Evolutionary conservation across 2,329 filamentous ascomycete genomes (phyloP).

Genomic region (Teratosphaeria pseudoeucalypti): DNA sequence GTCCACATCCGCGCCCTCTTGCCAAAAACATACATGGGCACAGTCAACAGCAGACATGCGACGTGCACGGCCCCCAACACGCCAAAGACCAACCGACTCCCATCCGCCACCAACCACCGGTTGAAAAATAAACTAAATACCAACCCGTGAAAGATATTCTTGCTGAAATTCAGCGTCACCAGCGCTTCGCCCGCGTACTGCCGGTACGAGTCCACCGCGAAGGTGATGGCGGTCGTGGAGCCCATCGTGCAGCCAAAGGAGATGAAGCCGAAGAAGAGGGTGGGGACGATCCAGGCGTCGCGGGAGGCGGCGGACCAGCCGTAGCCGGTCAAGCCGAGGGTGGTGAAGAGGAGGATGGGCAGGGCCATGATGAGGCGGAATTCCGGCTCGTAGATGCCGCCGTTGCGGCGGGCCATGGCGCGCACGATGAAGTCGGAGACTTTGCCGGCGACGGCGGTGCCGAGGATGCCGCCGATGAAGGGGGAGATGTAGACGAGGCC

Average conservation of each 20-base stretch:
- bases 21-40: conserved; percentile 86
- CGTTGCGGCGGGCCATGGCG: conserved; percentile 72
- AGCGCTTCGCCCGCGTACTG: conserved; percentile 90
- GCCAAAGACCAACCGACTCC: conserved; percentile 67
- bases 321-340: conserved; percentile 84
- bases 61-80: conserved; percentile 81
- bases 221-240: conserved; percentile 85
- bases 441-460: conserved; percentile 83
- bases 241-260: conserved; percentile 88
- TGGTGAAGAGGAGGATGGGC: conserved; percentile 67
- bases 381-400: conserved; percentile 91
- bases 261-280: conserved; percentile 82
- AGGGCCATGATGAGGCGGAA: conserved; percentile 81
- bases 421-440: conserved; percentile 77
- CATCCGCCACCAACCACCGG: conserved; percentile 66
- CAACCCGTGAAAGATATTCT: conserved; percentile 86
- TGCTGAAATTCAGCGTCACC: conserved; percentile 87
- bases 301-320: conserved; percentile 76
- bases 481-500: conserved; percentile 85
- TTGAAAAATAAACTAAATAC: conserved; percentile 84
- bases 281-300: conserved; percentile 83
- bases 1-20: conserved; percentile 94
- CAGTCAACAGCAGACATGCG: conserved; percentile 58
- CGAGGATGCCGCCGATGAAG: conserved; percentile 77
- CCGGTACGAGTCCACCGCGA: conserved; percentile 84